Percentiles rank a stretch among this genome's conserved stretches.
These are phyloP conservation scores for Taphrina flavorubra DNA, from an alignment of 1,139 yeast species.

Conservation along the genomic window DNA sequence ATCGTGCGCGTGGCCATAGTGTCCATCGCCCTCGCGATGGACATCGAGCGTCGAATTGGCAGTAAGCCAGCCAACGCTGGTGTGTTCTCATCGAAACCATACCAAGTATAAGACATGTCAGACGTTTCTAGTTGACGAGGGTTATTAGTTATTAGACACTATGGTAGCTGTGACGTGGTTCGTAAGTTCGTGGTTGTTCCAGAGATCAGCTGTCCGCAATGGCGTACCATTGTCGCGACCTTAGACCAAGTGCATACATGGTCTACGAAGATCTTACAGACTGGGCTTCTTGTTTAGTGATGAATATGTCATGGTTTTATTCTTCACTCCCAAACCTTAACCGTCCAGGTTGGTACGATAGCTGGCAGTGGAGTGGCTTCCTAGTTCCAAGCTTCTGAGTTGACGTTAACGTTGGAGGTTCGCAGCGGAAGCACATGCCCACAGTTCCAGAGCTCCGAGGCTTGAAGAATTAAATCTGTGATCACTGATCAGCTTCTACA, in stretches of 20 bases:
- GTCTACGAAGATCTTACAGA: too few relatives aligned
- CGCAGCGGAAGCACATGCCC: neutral
- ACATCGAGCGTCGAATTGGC: constrained; percentile 29
- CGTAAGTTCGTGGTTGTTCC: neutral
- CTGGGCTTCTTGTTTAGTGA: neutral
- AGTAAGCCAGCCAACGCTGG: constrained; percentile 32
- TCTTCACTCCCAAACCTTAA: neutral
- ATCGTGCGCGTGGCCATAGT: constrained; percentile 22
- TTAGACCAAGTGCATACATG: too few relatives aligned
- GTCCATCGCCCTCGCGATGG: constrained; percentile 28
- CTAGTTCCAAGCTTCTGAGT: neutral
- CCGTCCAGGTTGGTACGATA: too few relatives aligned
- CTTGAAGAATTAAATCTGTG: too few relatives aligned
- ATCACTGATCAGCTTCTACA: neutral
- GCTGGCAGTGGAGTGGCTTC: too few relatives aligned
- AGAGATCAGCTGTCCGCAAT: too few relatives aligned
- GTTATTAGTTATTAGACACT: too few relatives aligned
- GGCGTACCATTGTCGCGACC: too few relatives aligned
- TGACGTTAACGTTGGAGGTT: too few relatives aligned
- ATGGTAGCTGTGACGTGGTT: too few relatives aligned
- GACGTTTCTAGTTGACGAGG: too few relatives aligned
- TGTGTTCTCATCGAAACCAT: constrained; percentile 33
- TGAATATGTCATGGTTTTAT: too few relatives aligned
- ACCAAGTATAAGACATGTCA: constrained; percentile 5
- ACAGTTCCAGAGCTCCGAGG: neutral